Evolutionary conservation across 148 eudicot genomes (phyloP), one percentile per base, ranked within the genome.

Genomic region (Rhododendron griersonianum): DNA sequence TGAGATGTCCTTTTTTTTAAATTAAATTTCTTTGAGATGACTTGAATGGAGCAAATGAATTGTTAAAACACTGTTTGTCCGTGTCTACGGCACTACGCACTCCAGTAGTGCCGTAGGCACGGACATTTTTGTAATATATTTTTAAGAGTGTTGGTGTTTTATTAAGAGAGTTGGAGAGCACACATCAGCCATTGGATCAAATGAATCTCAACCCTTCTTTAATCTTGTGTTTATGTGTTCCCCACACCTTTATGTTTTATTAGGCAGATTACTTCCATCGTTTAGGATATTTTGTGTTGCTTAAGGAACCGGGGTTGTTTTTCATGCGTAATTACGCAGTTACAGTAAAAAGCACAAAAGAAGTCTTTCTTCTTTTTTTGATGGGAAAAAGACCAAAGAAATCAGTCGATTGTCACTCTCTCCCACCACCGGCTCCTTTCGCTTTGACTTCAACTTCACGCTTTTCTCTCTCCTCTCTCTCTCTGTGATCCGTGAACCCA

Each of bases 401-500:
- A 45, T 69, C 59, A 75, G 59, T 83, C n/a, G 21, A 44, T 78
- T 67, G 47, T 81, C 83, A 19, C 83, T 28, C 23, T 53, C 67
- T 15, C 25, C 35, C 15, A 7, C 39, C 67, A 33, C 25, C 65
- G 21, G 41, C 25, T 30, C 65, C 44, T 23, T 50, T 48, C 25
- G 33, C 21, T 84, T 85, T 87, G 82, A 87, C 87, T 87, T 84
- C 79, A 81, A 84, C 83, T 76, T 48, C 83, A 73, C 73, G 30
- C 82, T 28, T 55, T 16, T 55, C 61, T 79, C 41, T 25, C 79
- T 87, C 78, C 5, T 71, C 74, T 55, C 51, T 83, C 85, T 83
- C 85, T 44, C 23, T 28, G 2, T 33, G 50, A 25, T 80, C 61
- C 10, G 37, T 13, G 76, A 71, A 71, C 39, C 39, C 41, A 71